Base-by-base conservation (phyloP, 805 yeast species). In the Millerozyma miso region DNA sequence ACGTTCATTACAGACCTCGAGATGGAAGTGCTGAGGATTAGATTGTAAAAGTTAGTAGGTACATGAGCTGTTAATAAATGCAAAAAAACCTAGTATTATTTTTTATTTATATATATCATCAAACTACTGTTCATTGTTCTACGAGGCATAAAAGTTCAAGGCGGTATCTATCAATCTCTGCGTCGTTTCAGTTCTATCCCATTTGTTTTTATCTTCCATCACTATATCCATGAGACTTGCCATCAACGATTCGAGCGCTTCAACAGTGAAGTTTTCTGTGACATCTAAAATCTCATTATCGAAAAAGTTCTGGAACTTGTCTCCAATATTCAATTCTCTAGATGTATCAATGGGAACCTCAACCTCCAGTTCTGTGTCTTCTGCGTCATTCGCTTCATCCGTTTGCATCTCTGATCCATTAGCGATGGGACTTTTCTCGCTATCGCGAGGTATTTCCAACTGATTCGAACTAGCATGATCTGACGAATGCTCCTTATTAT, bases 1-100 rank as follows among this genome's bases (percentile, higher is more conserved):
- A 87, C n/a, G 77, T 86, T 35, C 80, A 79, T 42, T 93, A 93
- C 64, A 79, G 97, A 48, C 98, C 99, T 31, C 77, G 99, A 63
- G 99, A 93, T 61, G 99, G 99, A 31, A 76, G 85, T 63, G 90
- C 82, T 37, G 79, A 77, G 42, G 87, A 82, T 58, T 81, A 55
- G 51, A 37, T 33, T 29, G 5, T 15, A 32, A 32, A 16, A 35
- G 13, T 3, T 4, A 18, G 12, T 13, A 35, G 13, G 4, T 20
- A 19, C 38, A 3, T 19, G 13, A 19, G 19, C 26, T 35, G n/a
- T 34, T 13, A 34, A 32, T 13, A 32, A 23, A 23, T 23, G 6
- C 29, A 23, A 23, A 10, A 7, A 23, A 23, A 10, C 10, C 29
- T n/a, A n/a, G 29, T 23, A 23, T 10, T 23, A 23, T 23, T 23